Base-by-base conservation (phyloP, 371 early-diverging fungal species). In the Zychaea mexicana region DNA sequence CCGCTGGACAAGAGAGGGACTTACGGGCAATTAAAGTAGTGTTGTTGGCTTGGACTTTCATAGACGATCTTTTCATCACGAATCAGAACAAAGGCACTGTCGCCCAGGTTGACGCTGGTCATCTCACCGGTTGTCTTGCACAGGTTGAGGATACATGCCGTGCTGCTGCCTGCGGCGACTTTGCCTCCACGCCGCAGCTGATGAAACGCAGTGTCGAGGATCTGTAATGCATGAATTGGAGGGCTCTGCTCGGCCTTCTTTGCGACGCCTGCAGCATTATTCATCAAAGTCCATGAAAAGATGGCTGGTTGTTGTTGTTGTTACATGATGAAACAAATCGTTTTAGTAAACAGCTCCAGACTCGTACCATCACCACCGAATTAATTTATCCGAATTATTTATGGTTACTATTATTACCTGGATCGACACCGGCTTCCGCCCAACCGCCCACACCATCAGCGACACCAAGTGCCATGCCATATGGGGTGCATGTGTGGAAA, bases 361-460 rank as follows among this genome's bases (percentile, higher is more conserved):
- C n/a, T n/a, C n/a, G n/a, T n/a, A n/a, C n/a, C n/a, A n/a, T n/a
- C n/a, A n/a, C n/a, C n/a, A n/a, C n/a, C n/a, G n/a, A n/a, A n/a
- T n/a, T n/a, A n/a, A n/a, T n/a, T 36, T 7, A 9, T 36, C 38
- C 38, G 38, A 7, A 49, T 15, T 36, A 45, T 19, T 32, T 39
- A 42, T n/a, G n/a, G n/a, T n/a, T n/a, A n/a, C n/a, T n/a, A n/a
- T n/a, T n/a, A n/a, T 66, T 65, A 75, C 76, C 76, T 60, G 81
- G 81, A 61, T 81, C 78, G 0, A 81, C 78, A 13, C 81, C 81
- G 0, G 79, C 85, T 58, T 85, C 81, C 56, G 84, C 68, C 89
- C 89, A 89, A 21, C 89, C 88, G n/a, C 89, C 89, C 13, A 89
- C 89, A 53, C 89, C 89, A 64, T 89, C 89, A 0, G 89, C 89